Percentiles rank a stretch among this genome's conserved stretches.
Conservation (phyloP, 441 rosid genomes). For the Adansonia madagascariensis region DNA sequence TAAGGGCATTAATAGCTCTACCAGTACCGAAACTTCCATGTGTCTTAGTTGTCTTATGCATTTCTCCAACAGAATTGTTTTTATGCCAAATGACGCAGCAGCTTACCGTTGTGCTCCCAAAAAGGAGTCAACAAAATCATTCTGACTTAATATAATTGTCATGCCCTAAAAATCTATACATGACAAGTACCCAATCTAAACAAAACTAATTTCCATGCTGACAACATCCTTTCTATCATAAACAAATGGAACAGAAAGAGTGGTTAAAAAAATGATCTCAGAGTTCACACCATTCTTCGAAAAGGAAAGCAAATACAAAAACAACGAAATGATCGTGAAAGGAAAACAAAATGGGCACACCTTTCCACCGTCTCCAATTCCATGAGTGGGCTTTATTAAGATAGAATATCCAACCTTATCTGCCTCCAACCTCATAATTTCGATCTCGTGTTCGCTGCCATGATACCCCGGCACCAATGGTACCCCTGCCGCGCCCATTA, state of each 20-base stretch:
- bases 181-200: constrained; percentile 37
- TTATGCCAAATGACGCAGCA: constrained; percentile 90
- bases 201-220: constrained; percentile 10
- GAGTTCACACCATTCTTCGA: neutral
- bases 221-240: neutral
- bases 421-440: constrained; percentile 83
- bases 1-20: neutral
- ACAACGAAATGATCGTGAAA: neutral
- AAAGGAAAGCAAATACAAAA: neutral
- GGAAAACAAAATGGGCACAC: constrained; percentile 37
- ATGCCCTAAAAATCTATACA: constrained; percentile 66
- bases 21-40: constrained; percentile 87
- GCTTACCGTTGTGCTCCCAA: constrained; percentile 96
- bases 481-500: constrained; percentile 97
- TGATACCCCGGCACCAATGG: constrained; percentile 97
- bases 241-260: neutral
- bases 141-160: constrained; percentile 74
- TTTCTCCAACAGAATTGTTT: constrained; percentile 90
- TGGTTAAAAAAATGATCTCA: neutral
- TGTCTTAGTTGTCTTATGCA: constrained; percentile 89
- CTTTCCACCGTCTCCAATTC: constrained; percentile 80
- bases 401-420: constrained; percentile 87
- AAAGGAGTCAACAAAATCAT: constrained; percentile 75
- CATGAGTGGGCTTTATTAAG: constrained; percentile 94
- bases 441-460: constrained; percentile 81